These are phyloP conservation scores for Eucalyptus shirleyi DNA, from an alignment of 345 rosid genomes.

Conservation along the genomic window DNA sequence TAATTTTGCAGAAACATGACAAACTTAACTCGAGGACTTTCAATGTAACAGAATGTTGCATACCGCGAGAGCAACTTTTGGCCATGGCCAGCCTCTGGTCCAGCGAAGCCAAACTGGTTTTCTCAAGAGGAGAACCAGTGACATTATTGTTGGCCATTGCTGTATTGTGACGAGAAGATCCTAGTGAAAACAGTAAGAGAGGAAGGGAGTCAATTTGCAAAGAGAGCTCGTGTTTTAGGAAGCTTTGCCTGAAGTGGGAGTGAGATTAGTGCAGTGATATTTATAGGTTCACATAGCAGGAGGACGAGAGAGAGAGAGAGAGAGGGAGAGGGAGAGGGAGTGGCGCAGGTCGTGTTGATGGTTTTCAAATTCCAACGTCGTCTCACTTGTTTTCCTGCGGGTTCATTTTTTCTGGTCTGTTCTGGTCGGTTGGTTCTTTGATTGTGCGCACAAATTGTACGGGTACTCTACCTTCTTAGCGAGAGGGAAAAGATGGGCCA, in stretches of 20 bases:
- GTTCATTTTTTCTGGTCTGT: neutral
- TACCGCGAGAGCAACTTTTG: slow-evolving; percentile 48
- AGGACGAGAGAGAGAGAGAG: neutral
- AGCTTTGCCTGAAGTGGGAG: neutral
- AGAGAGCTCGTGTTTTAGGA: neutral
- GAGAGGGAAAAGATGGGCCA: neutral
- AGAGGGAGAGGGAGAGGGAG: neutral
- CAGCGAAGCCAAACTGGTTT: slow-evolving; percentile 25
- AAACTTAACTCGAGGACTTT: neutral
- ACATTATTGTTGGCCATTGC: slow-evolving; percentile 30
- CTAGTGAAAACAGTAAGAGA: neutral
- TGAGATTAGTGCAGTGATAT: neutral
- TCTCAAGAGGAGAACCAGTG: slow-evolving; percentile 28
- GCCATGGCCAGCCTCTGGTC: slow-evolving; percentile 60
- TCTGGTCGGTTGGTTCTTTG: neutral
- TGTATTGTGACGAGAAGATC: neutral
- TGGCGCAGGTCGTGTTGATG: neutral
- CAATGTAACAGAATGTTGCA: neutral
- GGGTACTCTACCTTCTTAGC: neutral
- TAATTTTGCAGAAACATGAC: neutral
- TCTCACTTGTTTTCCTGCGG: neutral
- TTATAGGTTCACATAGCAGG: neutral
- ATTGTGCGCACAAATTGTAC: neutral
- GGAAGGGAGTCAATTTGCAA: neutral
- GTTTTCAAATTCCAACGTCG: neutral